phyloP scores from a whole-genome alignment of 2,329 filamentous ascomycete genomes.

The Diaporthe capsici region DNA sequence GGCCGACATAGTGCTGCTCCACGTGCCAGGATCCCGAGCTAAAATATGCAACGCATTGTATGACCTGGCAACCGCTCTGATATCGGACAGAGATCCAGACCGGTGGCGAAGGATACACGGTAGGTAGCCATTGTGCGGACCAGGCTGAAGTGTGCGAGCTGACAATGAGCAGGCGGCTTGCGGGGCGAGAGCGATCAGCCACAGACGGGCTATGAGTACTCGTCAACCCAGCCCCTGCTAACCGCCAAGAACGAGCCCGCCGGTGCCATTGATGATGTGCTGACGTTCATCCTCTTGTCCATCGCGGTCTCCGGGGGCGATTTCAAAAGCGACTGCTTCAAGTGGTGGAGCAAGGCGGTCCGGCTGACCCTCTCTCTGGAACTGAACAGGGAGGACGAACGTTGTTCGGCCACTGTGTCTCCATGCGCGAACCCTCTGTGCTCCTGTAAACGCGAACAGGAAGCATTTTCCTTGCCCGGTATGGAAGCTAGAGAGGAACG shows the following conservation, averaged over 20 bases:
- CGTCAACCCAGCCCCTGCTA: conserved; percentile 47
- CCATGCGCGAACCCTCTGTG: conserved; percentile 52
- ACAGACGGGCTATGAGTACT: conserved; percentile 45
- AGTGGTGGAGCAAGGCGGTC: conserved; percentile 62
- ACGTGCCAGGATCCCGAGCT: conserved; percentile 56
- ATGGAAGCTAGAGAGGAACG: conserved; percentile 62
- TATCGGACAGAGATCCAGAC: conserved; percentile 54
- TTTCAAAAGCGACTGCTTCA: conserved; percentile 63
- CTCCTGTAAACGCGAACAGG: conserved; percentile 50
- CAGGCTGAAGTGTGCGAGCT: not conserved
- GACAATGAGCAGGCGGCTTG: conserved; percentile 48
- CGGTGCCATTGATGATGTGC: conserved; percentile 57
- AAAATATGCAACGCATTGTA: conserved; percentile 56
- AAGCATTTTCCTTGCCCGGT: conserved; percentile 45
- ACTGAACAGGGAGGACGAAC: conserved; percentile 56
- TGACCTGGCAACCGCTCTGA: conserved; percentile 52
- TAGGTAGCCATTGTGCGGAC: conserved; percentile 35
- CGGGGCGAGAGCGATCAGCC: conserved; percentile 51
- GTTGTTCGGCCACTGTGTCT: conserved; percentile 44
- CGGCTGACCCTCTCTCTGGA: conserved; percentile 55
- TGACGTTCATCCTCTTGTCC: conserved; percentile 61
- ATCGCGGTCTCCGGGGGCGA: conserved; percentile 63
- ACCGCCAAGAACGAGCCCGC: conserved; percentile 53
- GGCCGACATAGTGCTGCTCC: conserved; percentile 59
- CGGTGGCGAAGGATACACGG: conserved; percentile 54